Evolutionary conservation across 1,284 basidiomycete species (phyloP), one percentile per base, ranked within the genome.

Genomic region (Cryptococcus hybrid): DNA sequence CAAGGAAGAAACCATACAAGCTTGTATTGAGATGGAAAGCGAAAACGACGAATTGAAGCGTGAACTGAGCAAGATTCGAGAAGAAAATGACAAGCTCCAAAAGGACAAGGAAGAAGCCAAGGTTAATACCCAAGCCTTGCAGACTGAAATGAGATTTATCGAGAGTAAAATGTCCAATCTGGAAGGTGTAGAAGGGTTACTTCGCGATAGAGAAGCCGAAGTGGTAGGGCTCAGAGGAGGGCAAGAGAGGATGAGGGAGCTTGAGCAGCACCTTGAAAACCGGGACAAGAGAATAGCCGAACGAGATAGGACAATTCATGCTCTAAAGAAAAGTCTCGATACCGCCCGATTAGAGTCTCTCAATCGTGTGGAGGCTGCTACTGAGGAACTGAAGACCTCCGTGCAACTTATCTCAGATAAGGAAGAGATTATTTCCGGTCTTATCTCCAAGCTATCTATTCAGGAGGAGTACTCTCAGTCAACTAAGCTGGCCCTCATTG

Each of bases 251-350:
- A 36, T 40, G 38, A 7, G 11, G 11, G 36, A 45, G 9, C 24
- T 45, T 7, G 44, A n/a, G 12, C 2, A 37, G 12, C 24, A 53
- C 1, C 8, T 53, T 24, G 43, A 56, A 42, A 18, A 30, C 13
- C 18, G 38, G 7, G 24, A 52, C 11, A 34, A 38, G 53, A n/a
- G 44, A 37, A 13, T 61, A 7, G 57, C 38, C 5, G 55, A 61
- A 37, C 52, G 37, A 49, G 62, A 64, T 18, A 44, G 38, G 47
- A 39, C 47, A 12, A 47, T 61, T 30, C 30, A 30, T 30, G 30
- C 30, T 30, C 30, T 30, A 30, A 30, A 4, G 30, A 30, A 30
- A 30, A 30, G 30, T 30, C 30, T 30, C 30, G 30, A 30, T 30
- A 30, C 30, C 30, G 30, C 30, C 30, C 30, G 30, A 30, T 30